A percentile compares a stretch with the other conserved stretches of the same genome.
Conservation (phyloP, 163 green algal species). For the Picocystis sp. region DNA sequence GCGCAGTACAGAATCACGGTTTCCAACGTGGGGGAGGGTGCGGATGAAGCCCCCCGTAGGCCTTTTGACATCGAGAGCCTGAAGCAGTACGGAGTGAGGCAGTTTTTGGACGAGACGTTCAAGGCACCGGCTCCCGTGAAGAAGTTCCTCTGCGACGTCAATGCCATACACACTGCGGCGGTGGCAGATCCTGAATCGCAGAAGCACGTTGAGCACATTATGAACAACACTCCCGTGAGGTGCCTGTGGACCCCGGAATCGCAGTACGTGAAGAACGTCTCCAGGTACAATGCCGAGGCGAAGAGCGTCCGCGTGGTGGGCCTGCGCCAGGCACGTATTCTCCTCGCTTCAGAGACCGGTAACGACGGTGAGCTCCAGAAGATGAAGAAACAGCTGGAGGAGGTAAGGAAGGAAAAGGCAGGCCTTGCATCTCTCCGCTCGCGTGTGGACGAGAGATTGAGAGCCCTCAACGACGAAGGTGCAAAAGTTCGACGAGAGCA, state of each 20-base stretch:
- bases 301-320: conserved; percentile 2
- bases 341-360: not conserved
- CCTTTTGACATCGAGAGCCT: too few species aligned
- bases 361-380: conserved; percentile 9
- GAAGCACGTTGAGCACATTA: conserved; percentile 4
- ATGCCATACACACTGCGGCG: conserved; percentile 1
- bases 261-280: conserved; percentile 17
- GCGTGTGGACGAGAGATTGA: too few species aligned
- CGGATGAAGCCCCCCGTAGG: not conserved
- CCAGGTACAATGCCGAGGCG: conserved; percentile 7
- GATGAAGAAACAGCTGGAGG: conserved; percentile 15
- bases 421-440: not conserved
- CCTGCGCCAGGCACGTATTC: conserved; percentile 13
- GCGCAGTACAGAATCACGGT: conserved; percentile 5
- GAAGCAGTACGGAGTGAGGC: conserved; percentile 9
- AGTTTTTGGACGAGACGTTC: conserved; percentile 15
- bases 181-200: not conserved
- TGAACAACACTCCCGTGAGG: conserved; percentile 6
- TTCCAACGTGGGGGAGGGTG: conserved; percentile 7
- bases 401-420: conserved; percentile 16
- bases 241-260: conserved; percentile 20
- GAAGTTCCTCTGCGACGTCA: conserved; percentile 10
- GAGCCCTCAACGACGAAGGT: not conserved
- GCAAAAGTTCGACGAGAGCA: conserved; percentile 1
- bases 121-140: conserved; percentile 14